Percentiles rank a stretch among this genome's conserved stretches.
Conservation (phyloP, 768 basidiomycete species). For the Russula virescens region DNA sequence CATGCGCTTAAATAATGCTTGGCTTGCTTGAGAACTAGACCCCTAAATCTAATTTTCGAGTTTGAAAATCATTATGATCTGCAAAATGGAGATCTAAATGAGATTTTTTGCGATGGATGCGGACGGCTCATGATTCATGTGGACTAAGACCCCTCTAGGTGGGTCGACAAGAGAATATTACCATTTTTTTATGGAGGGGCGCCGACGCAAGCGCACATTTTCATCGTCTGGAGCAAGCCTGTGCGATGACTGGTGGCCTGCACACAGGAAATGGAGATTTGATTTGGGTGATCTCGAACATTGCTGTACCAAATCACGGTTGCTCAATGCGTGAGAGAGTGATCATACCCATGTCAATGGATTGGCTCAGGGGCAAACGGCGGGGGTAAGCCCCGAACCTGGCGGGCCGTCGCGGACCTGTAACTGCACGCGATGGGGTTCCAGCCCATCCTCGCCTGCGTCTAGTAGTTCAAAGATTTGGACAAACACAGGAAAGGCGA, state of each 20-base stretch:
- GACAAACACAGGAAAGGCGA: neutral
- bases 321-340: neutral
- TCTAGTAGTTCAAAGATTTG: neutral
- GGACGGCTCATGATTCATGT: neutral
- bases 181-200: neutral
- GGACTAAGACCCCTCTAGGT: neutral
- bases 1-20: neutral
- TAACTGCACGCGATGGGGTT: neutral
- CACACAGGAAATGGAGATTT: neutral
- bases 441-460: neutral
- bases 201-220: constrained; percentile 4
- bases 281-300: neutral
- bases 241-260: neutral
- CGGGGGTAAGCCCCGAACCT: neutral
- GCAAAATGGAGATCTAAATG: constrained; percentile 14
- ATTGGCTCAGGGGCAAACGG: constrained; percentile 16
- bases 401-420: constrained; percentile 16
- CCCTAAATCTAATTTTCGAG: constrained; percentile 11
- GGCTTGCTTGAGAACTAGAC: neutral
- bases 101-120: neutral
- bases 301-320: neutral
- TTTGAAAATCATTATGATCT: constrained; percentile 5
- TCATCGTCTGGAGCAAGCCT: neutral
- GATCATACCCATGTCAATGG: neutral
- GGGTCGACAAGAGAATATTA: neutral